Conservation (phyloP, 2,329 filamentous ascomycete species). For the Metarhizium sp. region DNA sequence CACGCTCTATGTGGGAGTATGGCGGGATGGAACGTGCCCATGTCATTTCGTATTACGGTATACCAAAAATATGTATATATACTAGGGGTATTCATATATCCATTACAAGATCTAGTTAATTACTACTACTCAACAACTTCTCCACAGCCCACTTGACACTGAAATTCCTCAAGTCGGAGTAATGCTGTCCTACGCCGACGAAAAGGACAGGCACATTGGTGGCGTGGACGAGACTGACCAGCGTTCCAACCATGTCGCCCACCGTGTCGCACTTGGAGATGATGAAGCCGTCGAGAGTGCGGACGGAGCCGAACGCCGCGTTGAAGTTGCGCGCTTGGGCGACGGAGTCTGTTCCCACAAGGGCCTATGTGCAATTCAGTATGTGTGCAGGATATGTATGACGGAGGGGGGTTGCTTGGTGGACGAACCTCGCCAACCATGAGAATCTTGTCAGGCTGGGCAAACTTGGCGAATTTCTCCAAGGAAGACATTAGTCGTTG, state of each 20-base stretch:
- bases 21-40: too few relatives aligned
- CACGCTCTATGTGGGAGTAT: too few relatives aligned
- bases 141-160: conserved; percentile 63
- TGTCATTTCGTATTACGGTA: too few relatives aligned
- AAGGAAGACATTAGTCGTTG: conserved; percentile 90
- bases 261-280: conserved; percentile 98
- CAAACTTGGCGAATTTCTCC: conserved; percentile 95
- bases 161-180: conserved; percentile 58
- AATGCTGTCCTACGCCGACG: conserved; percentile 65
- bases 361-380: conserved; percentile 40
- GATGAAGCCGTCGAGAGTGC: conserved; percentile 89
- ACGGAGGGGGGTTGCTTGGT: background rate
- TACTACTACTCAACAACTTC: conserved; percentile 49
- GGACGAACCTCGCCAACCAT: conserved; percentile 61
- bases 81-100: background rate
- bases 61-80: background rate
- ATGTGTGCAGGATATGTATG: too few relatives aligned
- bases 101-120: conserved; percentile 17
- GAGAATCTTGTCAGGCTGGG: conserved; percentile 93
- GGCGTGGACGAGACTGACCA: conserved; percentile 95
- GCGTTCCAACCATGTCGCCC: conserved; percentile 93
- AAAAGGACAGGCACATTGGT: conserved; percentile 95
- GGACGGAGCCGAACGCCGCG: conserved; percentile 71
- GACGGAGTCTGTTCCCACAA: conserved; percentile 92
- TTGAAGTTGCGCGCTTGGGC: conserved; percentile 97